phyloP scores from a whole-genome alignment of 306 rosid genomes.

The Spatholobus suberectus region DNA sequence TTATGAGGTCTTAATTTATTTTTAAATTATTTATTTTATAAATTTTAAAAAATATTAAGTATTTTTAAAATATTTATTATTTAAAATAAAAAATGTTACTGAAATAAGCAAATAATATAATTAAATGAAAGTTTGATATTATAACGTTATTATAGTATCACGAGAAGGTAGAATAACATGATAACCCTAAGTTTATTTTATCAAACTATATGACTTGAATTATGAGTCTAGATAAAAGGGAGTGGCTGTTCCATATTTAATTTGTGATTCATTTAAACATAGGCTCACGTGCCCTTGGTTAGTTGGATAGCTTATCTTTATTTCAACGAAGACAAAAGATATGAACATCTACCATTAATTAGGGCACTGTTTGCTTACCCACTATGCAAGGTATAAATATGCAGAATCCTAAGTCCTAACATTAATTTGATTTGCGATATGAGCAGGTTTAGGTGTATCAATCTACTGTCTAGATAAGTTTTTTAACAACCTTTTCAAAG shows the following conservation, averaged over 20 bases:
- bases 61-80: too few species aligned
- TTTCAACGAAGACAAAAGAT: neutral
- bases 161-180: neutral
- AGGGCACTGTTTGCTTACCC: slow-evolving; percentile 38
- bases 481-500: too few species aligned
- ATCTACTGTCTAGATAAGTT: too few species aligned
- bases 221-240: slow-evolving; percentile 27
- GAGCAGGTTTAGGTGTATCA: neutral
- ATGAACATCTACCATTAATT: neutral
- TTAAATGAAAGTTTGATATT: too few species aligned
- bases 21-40: too few species aligned
- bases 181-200: neutral
- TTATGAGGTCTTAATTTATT: too few species aligned
- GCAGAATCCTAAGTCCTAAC: neutral
- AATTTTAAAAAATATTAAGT: too few species aligned
- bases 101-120: too few species aligned
- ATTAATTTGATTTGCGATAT: neutral
- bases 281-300: neutral
- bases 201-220: neutral
- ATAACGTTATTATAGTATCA: neutral
- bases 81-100: too few species aligned
- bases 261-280: neutral
- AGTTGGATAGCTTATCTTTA: neutral
- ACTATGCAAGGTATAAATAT: slow-evolving; percentile 17
- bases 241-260: neutral